phyloP scores from a whole-genome alignment of 1,139 yeast species.

The Spencermartinsiella ligniputridi region DNA sequence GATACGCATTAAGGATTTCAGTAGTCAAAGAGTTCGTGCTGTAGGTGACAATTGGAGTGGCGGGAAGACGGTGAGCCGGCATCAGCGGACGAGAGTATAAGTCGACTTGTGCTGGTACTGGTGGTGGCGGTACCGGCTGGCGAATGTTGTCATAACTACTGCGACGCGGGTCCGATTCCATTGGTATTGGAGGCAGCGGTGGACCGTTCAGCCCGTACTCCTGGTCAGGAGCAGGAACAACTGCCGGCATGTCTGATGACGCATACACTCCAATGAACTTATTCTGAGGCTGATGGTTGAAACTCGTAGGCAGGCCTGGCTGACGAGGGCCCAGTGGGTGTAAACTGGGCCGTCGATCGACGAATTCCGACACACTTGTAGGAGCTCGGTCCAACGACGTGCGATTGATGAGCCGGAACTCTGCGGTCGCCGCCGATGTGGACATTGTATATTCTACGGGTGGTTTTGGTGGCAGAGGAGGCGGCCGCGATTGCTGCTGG shows the following conservation, averaged over 20 bases:
- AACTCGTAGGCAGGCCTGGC: not conserved
- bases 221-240: constrained; percentile 2
- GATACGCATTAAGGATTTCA: constrained; percentile 1
- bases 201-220: not conserved
- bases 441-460: constrained; percentile 15
- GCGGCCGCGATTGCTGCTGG: constrained; percentile 7
- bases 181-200: not conserved
- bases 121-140: constrained; percentile 2
- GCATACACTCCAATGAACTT: constrained; percentile 4
- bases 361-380: constrained; percentile 10
- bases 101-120: not conserved
- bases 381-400: constrained; percentile 5
- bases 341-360: constrained; percentile 13
- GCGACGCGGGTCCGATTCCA: not conserved
- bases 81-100: not conserved
- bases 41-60: not conserved
- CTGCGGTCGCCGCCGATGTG: constrained; percentile 12
- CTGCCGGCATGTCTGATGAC: constrained; percentile 8
- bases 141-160: not conserved
- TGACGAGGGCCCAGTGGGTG: constrained; percentile 18
- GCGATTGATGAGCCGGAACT: constrained; percentile 8
- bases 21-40: not conserved
- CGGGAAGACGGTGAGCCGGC: not conserved
- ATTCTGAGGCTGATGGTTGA: not conserved
- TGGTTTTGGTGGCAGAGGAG: constrained; percentile 22